phyloP scores from a whole-genome alignment of 192 early-diverging fungal species.

The Allomyces macrogynus region DNA sequence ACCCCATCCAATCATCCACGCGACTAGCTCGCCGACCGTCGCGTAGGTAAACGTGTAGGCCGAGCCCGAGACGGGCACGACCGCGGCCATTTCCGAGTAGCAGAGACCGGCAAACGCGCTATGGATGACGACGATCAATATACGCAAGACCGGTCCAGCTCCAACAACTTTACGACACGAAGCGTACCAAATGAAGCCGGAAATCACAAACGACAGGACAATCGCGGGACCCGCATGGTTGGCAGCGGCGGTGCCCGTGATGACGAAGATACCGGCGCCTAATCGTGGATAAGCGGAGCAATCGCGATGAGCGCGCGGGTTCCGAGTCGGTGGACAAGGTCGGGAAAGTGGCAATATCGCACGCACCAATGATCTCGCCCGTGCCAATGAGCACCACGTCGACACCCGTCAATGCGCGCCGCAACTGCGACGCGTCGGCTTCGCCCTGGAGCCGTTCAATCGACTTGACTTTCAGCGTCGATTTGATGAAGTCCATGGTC shows the following conservation, averaged over 20 bases:
- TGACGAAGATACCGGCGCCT: not conserved
- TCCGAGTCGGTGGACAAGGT: not conserved
- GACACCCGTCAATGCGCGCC: not conserved
- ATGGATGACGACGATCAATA: constrained; percentile 50
- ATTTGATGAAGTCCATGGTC: too few relatives aligned
- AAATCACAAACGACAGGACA: constrained; percentile 58
- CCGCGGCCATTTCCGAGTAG: constrained; percentile 70
- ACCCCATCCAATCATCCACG: not conserved
- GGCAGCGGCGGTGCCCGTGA: constrained; percentile 30
- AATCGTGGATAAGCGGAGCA: too few relatives aligned
- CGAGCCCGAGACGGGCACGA: constrained; percentile 74
- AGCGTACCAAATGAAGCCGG: constrained; percentile 29
- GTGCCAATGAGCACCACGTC: not conserved
- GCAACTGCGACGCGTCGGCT: not conserved
- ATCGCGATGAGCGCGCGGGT: too few relatives aligned
- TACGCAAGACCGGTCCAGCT: constrained; percentile 42
- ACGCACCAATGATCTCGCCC: not conserved
- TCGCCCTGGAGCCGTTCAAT: not conserved
- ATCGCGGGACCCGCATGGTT: constrained; percentile 65
- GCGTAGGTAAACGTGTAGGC: constrained; percentile 76
- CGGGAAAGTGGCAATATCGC: not conserved
- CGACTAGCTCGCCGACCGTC: constrained; percentile 49
- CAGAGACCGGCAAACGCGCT: constrained; percentile 45
- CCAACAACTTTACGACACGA: too few relatives aligned
- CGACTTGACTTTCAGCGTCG: not conserved